Percentiles rank a stretch among this genome's conserved stretches.
phyloP scores from a whole-genome alignment of 176 grass and related monocot species.

The Carex pumila region DNA sequence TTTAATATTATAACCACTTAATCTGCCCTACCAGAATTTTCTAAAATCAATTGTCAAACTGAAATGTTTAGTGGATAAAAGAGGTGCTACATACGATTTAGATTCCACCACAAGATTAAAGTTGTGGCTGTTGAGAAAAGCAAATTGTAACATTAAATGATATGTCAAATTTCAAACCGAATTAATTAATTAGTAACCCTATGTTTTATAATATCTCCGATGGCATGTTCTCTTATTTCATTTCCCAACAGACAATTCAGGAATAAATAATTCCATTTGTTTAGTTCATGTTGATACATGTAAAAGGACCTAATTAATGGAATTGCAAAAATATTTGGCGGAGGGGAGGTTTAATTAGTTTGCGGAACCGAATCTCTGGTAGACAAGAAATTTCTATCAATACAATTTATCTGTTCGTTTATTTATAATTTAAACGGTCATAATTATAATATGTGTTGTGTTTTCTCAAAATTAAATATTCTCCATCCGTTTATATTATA shows the following conservation, averaged over 20 bases:
- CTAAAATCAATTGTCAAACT: neutral
- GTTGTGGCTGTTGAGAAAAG: neutral
- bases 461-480: no score
- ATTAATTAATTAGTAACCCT: neutral
- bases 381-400: no score
- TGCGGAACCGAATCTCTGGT: no score
- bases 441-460: no score
- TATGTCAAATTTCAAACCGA: neutral
- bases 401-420: no score
- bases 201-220: neutral
- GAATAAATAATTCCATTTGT: neutral
- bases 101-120: neutral
- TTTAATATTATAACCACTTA: neutral
- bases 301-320: no score
- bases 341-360: no score
- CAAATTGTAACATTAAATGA: neutral
- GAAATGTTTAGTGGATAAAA: conserved; percentile 9
- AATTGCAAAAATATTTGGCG: no score
- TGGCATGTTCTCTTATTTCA: neutral
- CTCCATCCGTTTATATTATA: no score
- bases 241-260: neutral
- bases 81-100: neutral
- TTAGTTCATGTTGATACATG: neutral
- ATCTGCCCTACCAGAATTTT: neutral
- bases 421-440: no score